Conservation (phyloP, 495 filamentous ascomycete species). For the Trichoderma asperelloides region DNA sequence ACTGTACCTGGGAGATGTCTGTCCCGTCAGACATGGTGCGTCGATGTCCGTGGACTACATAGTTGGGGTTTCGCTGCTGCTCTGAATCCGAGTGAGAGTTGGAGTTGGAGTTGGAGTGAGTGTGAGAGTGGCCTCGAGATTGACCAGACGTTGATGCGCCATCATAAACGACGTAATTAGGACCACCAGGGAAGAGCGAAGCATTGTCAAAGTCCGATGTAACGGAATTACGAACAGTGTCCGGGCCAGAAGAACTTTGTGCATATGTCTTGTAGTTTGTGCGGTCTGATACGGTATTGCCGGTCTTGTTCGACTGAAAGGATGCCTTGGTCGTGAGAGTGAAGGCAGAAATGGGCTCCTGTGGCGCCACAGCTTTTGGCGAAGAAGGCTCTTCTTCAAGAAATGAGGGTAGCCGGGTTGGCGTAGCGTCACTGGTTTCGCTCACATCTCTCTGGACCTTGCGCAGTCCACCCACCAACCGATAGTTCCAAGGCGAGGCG, state of each 20-base stretch:
- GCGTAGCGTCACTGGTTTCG: not conserved
- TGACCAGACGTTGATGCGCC: slow-evolving; percentile 29
- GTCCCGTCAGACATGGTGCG: not conserved
- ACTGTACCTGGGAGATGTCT: slow-evolving; percentile 13
- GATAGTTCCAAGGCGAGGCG: slow-evolving; percentile 43
- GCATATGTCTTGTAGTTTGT: slow-evolving; percentile 48
- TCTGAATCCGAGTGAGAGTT: slow-evolving; percentile 11
- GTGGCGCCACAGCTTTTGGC: slow-evolving; percentile 1
- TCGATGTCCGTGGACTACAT: slow-evolving; percentile 32
- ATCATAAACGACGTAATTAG: slow-evolving; percentile 34
- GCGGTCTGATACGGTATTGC: slow-evolving; percentile 39
- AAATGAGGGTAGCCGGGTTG: not conserved
- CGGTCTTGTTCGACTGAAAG: slow-evolving; percentile 33
- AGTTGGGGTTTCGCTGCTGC: slow-evolving; percentile 29
- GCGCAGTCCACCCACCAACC: slow-evolving; percentile 45
- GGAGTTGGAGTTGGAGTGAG: too few relatives aligned
- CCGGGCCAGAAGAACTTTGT: slow-evolving; percentile 22
- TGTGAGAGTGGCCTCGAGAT: slow-evolving; percentile 7
- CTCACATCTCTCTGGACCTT: slow-evolving; percentile 30
- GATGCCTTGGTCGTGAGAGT: slow-evolving; percentile 35
- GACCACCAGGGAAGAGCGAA: slow-evolving; percentile 6
- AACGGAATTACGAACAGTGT: not conserved
- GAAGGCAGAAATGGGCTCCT: slow-evolving; percentile 12
- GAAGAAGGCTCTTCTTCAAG: not conserved
- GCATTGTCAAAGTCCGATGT: not conserved